Base-by-base conservation (phyloP, 2,329 filamentous ascomycete species). In the Penicillium sp. region DNA sequence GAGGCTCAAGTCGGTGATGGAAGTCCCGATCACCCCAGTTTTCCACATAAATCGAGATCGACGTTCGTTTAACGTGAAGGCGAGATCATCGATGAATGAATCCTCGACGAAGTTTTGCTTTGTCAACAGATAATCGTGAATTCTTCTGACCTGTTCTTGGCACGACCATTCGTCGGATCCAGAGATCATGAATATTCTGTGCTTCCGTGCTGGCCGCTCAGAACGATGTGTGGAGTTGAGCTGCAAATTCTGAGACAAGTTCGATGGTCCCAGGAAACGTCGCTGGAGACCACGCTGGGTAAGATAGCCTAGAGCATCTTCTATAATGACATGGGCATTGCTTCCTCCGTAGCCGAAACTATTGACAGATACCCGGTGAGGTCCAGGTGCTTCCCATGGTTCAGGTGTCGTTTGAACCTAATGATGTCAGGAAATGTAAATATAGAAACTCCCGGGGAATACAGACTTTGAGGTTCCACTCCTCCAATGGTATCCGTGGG, bases 271-370 rank as follows among this genome's bases (percentile, higher is more conserved):
- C 15, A 20, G 8, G 5, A 25, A 18, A 38, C 37, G 42, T n/a
- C 6, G 13, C 5, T 44, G 15, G 9, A 44, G 28, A n/a, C 24
- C 42, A 8, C 33, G 47, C 10, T n/a, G 7, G 24, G 48, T 47
- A 6, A 55, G 39, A 25, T 54, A 56, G 3, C 54, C 46, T 3
- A 32, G 15, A 4, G 56, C 42, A 37, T 64, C 59, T 46, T 70
- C 68, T 4, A 78, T 52, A 12, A 77, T 70, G 3, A 65, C 62
- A 50, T 78, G 75, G 0, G 69, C 71, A 50, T 76, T 77, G 13
- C 71, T 70, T 33, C 75, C 75, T 13, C 75, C 74, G 23, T 73
- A 76, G 1, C 75, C 75, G 47, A 76, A 76, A 5, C 68, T 72
- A 52, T 73, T 74, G 42, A 75, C 63, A 1, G 54, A 56, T 33